Base-by-base conservation (phyloP, 2,329 filamentous ascomycete species). In the Tolypocladium pustulatum region DNA sequence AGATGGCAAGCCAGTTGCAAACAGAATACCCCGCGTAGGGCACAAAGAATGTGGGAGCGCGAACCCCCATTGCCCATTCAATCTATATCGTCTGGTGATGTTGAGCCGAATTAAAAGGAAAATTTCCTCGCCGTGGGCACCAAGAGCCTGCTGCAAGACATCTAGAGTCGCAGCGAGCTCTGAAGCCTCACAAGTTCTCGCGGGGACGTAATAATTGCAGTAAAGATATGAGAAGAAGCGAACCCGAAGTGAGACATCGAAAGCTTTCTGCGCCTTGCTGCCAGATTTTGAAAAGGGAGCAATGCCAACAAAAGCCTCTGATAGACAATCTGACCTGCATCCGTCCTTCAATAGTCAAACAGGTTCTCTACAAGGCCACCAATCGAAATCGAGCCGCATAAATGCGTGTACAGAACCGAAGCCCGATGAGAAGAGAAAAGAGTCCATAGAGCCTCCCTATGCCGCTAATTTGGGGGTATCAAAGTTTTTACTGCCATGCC, bases 51-150 rank as follows among this genome's bases (percentile, higher is more conserved):
- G 53, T 54, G 57, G 56, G 58, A 56, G 55, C 56, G 70, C 65
- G 70, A 73, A 72, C 72, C 72, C 66, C 66, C 62, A 65, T 68
- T 66, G 65, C 69, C 71, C 69, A 63, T 71, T 68, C 68, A 72
- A 59, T 68, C 71, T 73, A 71, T 71, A 72, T 70, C 63, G 66
- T 63, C 65, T 65, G 65, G 67, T 66, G 63, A 65, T 63, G 61
- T 66, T 63, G 61, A 61, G 61, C 54, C 57, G 43, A 59, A 32
- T 41, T 61, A 60, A 63, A 62, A 58, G 59, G 61, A 60, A n/a
- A 64, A 57, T 61, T 56, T 56, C 54, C 64, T 65, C 64, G 27
- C 36, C 53, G 53, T 41, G 37, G 60, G 67, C 69, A 62, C 64
- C 64, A 57, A 62, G 61, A 37, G 62, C 63, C 30, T n/a, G 30